Percentiles rank a stretch among this genome's conserved stretches.
These are phyloP conservation scores for Gilbertella persicaria DNA, from an alignment of 371 early-diverging fungal species.

Conservation along the genomic window DNA sequence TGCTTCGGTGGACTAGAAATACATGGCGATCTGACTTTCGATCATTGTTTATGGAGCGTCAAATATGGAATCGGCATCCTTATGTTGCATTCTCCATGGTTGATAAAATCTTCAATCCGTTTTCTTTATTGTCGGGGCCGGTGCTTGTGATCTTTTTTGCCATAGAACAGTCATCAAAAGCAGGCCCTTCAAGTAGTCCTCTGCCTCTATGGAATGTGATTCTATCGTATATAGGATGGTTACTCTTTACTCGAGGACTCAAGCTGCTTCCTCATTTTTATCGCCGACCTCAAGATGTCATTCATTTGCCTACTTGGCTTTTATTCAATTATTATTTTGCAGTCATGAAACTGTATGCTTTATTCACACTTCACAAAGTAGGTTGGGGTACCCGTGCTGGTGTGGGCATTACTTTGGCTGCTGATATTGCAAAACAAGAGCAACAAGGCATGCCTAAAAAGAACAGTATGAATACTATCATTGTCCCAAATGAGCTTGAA, in stretches of 20 bases:
- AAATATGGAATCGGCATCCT: constrained; percentile 69
- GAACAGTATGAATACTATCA: too few relatives aligned
- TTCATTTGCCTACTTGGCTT: constrained; percentile 67
- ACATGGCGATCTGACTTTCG: constrained; percentile 78
- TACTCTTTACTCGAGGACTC: constrained; percentile 66
- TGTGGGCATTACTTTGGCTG: constrained; percentile 40
- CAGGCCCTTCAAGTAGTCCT: constrained; percentile 29
- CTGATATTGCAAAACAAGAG: constrained; percentile 35
- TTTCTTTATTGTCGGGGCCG: constrained; percentile 71
- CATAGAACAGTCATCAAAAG: constrained; percentile 24
- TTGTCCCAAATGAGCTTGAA: too few relatives aligned
- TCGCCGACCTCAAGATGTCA: constrained; percentile 65
- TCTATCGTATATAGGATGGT: constrained; percentile 65
- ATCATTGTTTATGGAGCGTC: constrained; percentile 63
- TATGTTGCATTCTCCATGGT: constrained; percentile 77
- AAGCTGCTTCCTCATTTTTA: constrained; percentile 72
- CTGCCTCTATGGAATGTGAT: constrained; percentile 63
- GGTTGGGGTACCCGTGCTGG: constrained; percentile 78
- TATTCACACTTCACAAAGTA: constrained; percentile 72
- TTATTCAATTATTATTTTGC: constrained; percentile 75
- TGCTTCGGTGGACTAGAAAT: constrained; percentile 78
- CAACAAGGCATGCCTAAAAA: too few relatives aligned
- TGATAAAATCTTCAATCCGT: constrained; percentile 75
- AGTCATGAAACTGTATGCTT: constrained; percentile 70
- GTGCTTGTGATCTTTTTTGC: constrained; percentile 53